These are phyloP conservation scores for Gaillardinia entomophila DNA, from an alignment of 805 yeast genomes.

Conservation along the genomic window DNA sequence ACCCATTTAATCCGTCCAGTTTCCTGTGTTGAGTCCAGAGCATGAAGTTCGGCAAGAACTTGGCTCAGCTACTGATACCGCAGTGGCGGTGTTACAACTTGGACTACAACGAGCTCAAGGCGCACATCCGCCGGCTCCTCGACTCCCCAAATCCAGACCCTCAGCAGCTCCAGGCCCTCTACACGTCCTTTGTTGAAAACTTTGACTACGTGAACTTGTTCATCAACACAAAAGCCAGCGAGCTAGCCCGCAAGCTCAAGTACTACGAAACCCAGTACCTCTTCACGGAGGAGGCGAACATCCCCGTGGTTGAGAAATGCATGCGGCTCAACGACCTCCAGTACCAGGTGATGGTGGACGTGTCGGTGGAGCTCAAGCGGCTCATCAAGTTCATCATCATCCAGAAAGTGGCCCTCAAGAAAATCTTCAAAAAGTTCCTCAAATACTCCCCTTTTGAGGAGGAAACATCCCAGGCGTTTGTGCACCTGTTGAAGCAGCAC, in stretches of 20 bases:
- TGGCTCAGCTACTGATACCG: conserved; percentile 70
- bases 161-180: conserved; percentile 25
- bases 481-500: conserved; percentile 22
- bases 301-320: conserved; percentile 12
- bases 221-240: conserved; percentile 63
- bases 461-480: conserved; percentile 15
- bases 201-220: conserved; percentile 59
- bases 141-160: conserved; percentile 6
- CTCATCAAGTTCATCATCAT: conserved; percentile 65
- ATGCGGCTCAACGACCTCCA: conserved; percentile 21
- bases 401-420: conserved; percentile 69
- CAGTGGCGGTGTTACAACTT: conserved; percentile 85
- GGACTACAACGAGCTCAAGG: conserved; percentile 74
- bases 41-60: conserved; percentile 86
- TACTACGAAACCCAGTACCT: conserved; percentile 9
- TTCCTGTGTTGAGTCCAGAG: too few species aligned
- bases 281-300: neutral
- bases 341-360: conserved; percentile 31
- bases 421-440: conserved; percentile 64
- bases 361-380: conserved; percentile 49
- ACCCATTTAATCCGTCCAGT: too few species aligned
- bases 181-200: conserved; percentile 44
- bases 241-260: conserved; percentile 46
- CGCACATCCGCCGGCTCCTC: conserved; percentile 56
- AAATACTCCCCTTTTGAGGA: conserved; percentile 34